Evolutionary conservation across 768 basidiomycete species (phyloP).

Genomic region (Suillus ampliporus): DNA sequence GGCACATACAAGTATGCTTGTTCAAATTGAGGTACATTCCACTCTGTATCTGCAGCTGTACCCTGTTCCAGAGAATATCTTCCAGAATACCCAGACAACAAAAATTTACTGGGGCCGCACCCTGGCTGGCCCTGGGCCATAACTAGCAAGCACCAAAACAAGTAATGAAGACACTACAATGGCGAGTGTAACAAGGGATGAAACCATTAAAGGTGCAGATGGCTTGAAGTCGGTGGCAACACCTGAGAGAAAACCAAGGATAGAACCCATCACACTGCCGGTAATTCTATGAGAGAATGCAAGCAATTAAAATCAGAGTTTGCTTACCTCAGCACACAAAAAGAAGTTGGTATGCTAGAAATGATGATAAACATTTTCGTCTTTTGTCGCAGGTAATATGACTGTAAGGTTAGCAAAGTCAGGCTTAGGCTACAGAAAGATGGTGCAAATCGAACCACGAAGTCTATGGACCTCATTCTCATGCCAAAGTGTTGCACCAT

Average conservation of each 20-base stretch:
- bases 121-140: not conserved
- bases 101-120: not conserved
- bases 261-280: not conserved
- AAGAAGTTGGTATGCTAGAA: too few species aligned
- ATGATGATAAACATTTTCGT: too few species aligned
- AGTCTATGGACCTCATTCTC: not conserved
- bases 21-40: too few species aligned
- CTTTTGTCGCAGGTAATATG: too few species aligned
- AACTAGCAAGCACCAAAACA: not conserved
- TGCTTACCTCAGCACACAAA: too few species aligned
- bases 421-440: too few species aligned
- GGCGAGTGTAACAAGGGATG: not conserved
- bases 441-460: not conserved
- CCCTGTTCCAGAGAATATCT: not conserved
- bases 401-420: too few species aligned
- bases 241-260: not conserved
- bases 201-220: not conserved
- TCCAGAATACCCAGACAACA: not conserved
- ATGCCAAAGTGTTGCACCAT: conserved; percentile 6
- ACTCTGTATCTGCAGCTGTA: not conserved
- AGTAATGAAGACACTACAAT: not conserved
- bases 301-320: not conserved
- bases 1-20: not conserved
- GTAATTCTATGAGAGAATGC: not conserved
- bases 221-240: not conserved